Evolutionary conservation across 176 grass and related monocot species (phyloP), one percentile per base, ranked within the genome.

Genomic region (Phyllostachys edulis): DNA sequence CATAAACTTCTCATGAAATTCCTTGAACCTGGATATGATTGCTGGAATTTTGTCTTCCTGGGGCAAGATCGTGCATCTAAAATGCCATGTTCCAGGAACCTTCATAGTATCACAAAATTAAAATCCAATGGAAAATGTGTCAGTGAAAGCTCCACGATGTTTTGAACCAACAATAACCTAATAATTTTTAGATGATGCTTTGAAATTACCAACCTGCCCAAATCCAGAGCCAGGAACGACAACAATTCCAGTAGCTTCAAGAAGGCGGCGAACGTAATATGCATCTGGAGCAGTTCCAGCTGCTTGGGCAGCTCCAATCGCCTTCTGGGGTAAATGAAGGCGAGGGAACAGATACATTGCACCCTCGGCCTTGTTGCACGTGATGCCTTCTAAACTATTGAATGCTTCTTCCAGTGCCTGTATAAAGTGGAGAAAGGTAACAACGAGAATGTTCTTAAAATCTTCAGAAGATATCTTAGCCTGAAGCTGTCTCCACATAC

Each of bases 351-450:
- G 84, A 87, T 99, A 99, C 96, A 96, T 99, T 66, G 96, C 96
- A 26, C 96, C 93, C 78, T 99, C 96, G 11, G 96, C 91, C 82
- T 96, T 96, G 75, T 99, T 99, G 89, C 96, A 99, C 21, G 91
- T 92, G 56, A 99, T 91, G 41, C 93, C 93, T 89, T 99, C 93
- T 78, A 95, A 92, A 65, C 85, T 88, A 46, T 96, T 96, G 84
- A 99, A 99, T 78, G 96, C 91, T 78, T 99, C 96, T 87, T 99
- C 96, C 83, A 99, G 77, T 76, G 96, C 93, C 96, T 99, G 81
- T 67, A 62, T 39, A 52, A 87, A 51, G 78, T 71, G 46, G 55
- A 76, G 46, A 83, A 41, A 60, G 52, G 50, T 40, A 78, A 73
- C 26, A 10, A 68, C 4, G 76, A 52, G 16, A 52, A 63, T 12